phyloP scores from a whole-genome alignment of 768 basidiomycete genomes.

The Lanmaoa rubissima region DNA sequence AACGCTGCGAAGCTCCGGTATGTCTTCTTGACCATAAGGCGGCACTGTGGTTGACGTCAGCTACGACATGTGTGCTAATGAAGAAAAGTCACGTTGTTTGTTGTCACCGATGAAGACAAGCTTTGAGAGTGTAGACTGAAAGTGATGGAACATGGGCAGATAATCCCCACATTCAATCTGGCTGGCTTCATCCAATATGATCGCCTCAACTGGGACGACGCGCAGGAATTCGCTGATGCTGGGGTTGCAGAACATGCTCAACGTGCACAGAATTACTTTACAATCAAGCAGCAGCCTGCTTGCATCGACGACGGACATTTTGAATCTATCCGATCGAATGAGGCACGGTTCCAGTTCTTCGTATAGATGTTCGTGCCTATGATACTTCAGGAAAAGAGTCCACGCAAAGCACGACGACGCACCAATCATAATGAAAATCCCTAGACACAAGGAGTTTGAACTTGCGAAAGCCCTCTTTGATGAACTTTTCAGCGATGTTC shows the following conservation, averaged over 20 bases:
- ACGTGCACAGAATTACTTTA: constrained; percentile 45
- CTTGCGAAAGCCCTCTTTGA: constrained; percentile 27
- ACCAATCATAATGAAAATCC: constrained; percentile 49
- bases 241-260: constrained; percentile 44
- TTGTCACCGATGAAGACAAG: constrained; percentile 41
- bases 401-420: constrained; percentile 1
- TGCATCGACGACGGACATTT: constrained; percentile 11
- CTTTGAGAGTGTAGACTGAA: constrained; percentile 28
- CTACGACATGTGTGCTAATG: not conserved
- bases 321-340: constrained; percentile 38
- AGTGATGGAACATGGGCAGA: constrained; percentile 34
- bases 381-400: not conserved
- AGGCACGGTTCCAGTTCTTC: constrained; percentile 31
- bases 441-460: constrained; percentile 46
- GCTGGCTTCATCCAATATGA: constrained; percentile 49
- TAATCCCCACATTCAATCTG: constrained; percentile 46
- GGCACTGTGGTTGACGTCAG: constrained; percentile 49
- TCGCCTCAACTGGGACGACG: constrained; percentile 34
- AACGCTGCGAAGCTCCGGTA: constrained; percentile 63
- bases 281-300: constrained; percentile 27
- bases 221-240: constrained; percentile 13
- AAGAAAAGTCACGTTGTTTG: constrained; percentile 33
- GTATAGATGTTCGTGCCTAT: constrained; percentile 54
- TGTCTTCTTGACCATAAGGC: constrained; percentile 72
- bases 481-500: constrained; percentile 49